Base-by-base conservation (phyloP, 768 basidiomycete genomes). In the Solioccasus polychromus region DNA sequence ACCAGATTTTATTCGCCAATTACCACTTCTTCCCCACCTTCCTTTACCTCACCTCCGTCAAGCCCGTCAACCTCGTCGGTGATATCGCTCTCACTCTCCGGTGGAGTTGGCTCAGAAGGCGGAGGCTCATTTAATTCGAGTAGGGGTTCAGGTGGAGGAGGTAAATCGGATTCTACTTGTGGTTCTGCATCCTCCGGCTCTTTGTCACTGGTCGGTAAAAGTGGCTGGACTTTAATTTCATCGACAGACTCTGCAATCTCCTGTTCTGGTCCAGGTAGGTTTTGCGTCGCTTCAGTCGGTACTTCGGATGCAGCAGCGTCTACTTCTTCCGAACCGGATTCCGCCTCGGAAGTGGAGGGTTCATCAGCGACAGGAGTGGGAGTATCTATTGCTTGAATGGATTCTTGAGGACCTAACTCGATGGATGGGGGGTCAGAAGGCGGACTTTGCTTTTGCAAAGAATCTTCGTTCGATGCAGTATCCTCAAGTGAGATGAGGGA, bases 11-110 rank as follows among this genome's bases (percentile, higher is more conserved):
- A 47, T 49, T 46, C 42, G 17, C 39, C 35, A 50, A 25, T 29
- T 7, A 31, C 47, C 19, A 39, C 45, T 50, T 52, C 51, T 49
- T 51, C 54, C 41, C 41, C 56, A 31, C 31, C 44, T 34, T 26
- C 44, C 35, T 8, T 45, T 37, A 42, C 36, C 47, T 63, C 56
- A 54, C 66, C 40, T 26, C 44, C 51, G 39, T 44, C 61, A 42
- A 25, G 34, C 34, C 29, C 57, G 44, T 36, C 48, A 35, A 40
- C 58, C 43, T 67, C 63, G 32, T 67, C 66, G 50, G 63, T 61
- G 55, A 65, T 67, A 59, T 67, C 63, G 52, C 66, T 61, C 45
- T 63, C 62, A 43, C 53, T 66, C 48, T 65, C 63, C 44, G 63
- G 63, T 0, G 60, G 63, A 31, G 65, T 52, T 9, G 65, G 63